phyloP scores from a whole-genome alignment of 1,284 basidiomycete species.

The Austroboletus niveus region DNA sequence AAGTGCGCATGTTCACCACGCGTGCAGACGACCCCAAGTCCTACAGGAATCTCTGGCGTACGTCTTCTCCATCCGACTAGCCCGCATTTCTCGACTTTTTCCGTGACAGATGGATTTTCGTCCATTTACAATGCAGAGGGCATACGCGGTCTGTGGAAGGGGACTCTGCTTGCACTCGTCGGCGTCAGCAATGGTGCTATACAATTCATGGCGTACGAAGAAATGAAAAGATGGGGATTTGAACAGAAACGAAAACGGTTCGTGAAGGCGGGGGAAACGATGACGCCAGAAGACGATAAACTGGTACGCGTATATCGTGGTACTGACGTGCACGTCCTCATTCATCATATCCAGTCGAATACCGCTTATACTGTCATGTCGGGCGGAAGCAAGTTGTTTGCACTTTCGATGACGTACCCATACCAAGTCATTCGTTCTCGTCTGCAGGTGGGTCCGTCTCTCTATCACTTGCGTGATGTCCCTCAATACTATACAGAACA shows the following conservation, averaged over 20 bases:
- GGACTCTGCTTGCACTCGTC: slow-evolving; percentile 85
- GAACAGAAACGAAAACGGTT: slow-evolving; percentile 68
- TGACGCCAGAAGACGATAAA: slow-evolving; percentile 77
- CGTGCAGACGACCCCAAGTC: slow-evolving; percentile 59
- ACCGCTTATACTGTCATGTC: slow-evolving; percentile 91
- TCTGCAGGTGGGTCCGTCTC: slow-evolving; percentile 66
- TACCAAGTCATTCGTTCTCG: slow-evolving; percentile 97
- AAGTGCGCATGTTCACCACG: slow-evolving; percentile 96
- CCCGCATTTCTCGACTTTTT: background rate
- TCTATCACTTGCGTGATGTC: background rate
- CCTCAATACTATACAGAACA: slow-evolving; percentile 45
- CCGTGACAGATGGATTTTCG: slow-evolving; percentile 67
- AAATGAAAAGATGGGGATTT: slow-evolving; percentile 90
- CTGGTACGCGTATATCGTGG: slow-evolving; percentile 59
- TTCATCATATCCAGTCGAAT: slow-evolving; percentile 67
- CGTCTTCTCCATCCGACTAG: slow-evolving; percentile 30
- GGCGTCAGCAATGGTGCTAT: slow-evolving; percentile 96
- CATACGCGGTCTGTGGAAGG: slow-evolving; percentile 79
- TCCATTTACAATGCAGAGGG: slow-evolving; percentile 77
- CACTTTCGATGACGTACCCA: slow-evolving; percentile 88
- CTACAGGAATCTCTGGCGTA: slow-evolving; percentile 80
- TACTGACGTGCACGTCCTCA: background rate
- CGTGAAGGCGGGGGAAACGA: slow-evolving; percentile 56
- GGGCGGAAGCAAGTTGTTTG: slow-evolving; percentile 85
- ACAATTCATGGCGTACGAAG: slow-evolving; percentile 96